Evolutionary conservation across 2,329 filamentous ascomycete genomes (phyloP), one percentile per base, ranked within the genome.

Genomic region (Aspergillus floridensis): DNA sequence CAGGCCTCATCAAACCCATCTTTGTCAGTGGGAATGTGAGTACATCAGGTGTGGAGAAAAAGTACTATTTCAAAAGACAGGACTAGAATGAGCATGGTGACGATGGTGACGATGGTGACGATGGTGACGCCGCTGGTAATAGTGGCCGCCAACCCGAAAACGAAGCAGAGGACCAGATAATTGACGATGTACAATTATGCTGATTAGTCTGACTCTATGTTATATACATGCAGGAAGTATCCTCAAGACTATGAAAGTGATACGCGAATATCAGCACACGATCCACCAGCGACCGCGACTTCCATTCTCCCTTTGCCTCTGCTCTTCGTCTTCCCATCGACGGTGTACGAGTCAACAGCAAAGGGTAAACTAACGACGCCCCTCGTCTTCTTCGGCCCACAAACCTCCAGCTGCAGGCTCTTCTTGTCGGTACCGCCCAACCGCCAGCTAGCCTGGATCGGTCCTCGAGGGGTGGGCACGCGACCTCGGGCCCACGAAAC

Each of bases 401-500:
- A 56, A 12, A 50, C 54, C 19, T 44, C 7, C 46, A 56, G 6
- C 29, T 38, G 32, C 14, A 56, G 26, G 26, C 29, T 51, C 22
- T 31, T 51, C 1, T 10, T 31, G 8, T 38, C 38, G 2, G 49
- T 3, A 16, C 24, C 38, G 0, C 35, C 5, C 21, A 59, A n/a
- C 38, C 19, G 35, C 57, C 57, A 59, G n/a, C 48, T 52, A 7
- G 46, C 57, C 26, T 19, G 47, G 53, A 59, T 59, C 8, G 38
- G 2, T 3, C 57, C 57, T 21, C 29, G 35, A 5, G 57, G 57
- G n/a, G 57, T 59, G 4, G 52, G 53, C 11, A 59, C 53, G 11
- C 57, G 29, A 5, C 57, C 57, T 16, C 29, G 19, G 4, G 57
- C 53, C 57, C 57, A 59, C 14, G 21, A 47, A 2, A 59, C 12